phyloP scores from a whole-genome alignment of 768 basidiomycete genomes.

The Crassisporium funariophilum region DNA sequence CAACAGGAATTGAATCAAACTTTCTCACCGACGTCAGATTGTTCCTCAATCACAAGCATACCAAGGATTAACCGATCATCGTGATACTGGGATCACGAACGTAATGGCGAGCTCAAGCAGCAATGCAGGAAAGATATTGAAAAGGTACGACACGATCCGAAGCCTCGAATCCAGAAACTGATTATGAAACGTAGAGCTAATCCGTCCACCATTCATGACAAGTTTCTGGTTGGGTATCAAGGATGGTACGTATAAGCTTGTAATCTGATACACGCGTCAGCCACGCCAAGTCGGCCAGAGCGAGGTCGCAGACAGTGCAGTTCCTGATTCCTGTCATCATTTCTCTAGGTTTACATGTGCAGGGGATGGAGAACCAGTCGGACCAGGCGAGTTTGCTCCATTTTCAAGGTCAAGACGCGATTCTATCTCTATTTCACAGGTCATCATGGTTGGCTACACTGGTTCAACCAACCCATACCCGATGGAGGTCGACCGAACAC shows the following conservation, averaged over 20 bases:
- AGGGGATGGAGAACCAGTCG: constrained; percentile 69
- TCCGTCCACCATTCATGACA: constrained; percentile 79
- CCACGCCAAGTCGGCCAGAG: no score
- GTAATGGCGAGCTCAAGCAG: constrained; percentile 31
- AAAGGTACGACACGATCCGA: constrained; percentile 35
- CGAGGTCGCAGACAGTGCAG: not conserved
- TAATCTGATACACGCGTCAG: not conserved
- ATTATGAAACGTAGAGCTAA: constrained; percentile 48
- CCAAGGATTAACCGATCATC: no score
- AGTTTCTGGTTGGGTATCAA: constrained; percentile 85
- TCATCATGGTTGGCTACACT: constrained; percentile 88
- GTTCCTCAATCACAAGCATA: no score
- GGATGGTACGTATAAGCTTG: constrained; percentile 60
- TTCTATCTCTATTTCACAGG: constrained; percentile 30
- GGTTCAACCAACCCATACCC: constrained; percentile 72
- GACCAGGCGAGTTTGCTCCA: constrained; percentile 44
- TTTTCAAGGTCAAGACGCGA: not conserved
- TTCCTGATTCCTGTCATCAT: not conserved
- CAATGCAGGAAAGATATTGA: constrained; percentile 37
- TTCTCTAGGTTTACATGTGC: constrained; percentile 66
- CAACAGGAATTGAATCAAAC: no score
- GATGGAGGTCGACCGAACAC: constrained; percentile 71
- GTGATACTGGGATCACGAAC: not conserved
- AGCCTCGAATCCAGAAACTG: not conserved
- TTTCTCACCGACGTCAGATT: no score